Base-by-base conservation (phyloP, 2,329 filamentous ascomycete genomes). In the Scytalidium lignicola region DNA sequence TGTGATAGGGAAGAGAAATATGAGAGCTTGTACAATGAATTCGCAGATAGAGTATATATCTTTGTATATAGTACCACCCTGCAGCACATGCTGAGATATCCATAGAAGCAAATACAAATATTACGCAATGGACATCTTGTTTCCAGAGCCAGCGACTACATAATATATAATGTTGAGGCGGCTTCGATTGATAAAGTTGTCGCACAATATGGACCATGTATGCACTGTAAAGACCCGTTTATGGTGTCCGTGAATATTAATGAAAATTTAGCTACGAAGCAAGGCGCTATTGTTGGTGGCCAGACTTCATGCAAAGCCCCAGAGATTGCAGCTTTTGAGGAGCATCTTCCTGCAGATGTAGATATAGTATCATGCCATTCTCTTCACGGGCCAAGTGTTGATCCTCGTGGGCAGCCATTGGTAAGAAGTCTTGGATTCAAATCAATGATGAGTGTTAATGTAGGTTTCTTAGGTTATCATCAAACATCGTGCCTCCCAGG, bases 221-320 rank as follows among this genome's bases (percentile, higher is more conserved):
- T 75, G 85, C 70, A 41, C 10, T 42, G 21, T 22, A 4, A 7
- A 47, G 15, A 22, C 41, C 28, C 10, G 49, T 49, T 13, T 48
- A 15, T 18, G 12, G n/a, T 48, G 19, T 17, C 47, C 21, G 47
- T 47, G 45, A 40, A 23, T 51, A 50, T 51, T 60, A 41, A 57
- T 55, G 17, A 28, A 45, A 10, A 15, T 18, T 10, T 64, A 96
- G 91, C 93, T 57, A 99, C 93, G 50, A 97, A 96, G 67, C 79
- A 93, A 63, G 87, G 88, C 55, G 93, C 93, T 56, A 95, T 99
- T 54, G 93, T 99, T 19, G 95, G 93, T 51, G 93, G 93, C 8
- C 93, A 99, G 68, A 99, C 93, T 1, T 97, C 93, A 1, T 99
- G 93, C 78, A 99, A 99, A 71, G 90, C 90, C 44, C 93, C 93